phyloP scores from a whole-genome alignment of 306 rosid species.

The Sechiopsis laciniata region DNA sequence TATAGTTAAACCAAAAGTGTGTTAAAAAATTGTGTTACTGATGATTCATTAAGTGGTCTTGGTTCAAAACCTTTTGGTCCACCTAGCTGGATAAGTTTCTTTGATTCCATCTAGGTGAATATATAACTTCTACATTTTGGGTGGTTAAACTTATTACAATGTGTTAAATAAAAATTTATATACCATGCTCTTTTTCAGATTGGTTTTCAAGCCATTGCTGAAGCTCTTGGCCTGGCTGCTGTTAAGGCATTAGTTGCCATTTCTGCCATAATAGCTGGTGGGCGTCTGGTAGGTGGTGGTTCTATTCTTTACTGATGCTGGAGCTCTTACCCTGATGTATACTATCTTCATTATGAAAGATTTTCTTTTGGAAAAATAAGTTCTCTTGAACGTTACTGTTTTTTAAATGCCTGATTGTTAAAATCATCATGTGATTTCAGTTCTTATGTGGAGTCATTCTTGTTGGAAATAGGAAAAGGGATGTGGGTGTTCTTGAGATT shows the following conservation, averaged over 20 bases:
- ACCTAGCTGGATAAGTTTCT: conserved; percentile 1
- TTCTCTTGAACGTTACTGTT: not conserved
- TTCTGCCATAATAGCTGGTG: conserved; percentile 95
- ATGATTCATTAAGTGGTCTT: not conserved
- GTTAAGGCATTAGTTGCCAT: conserved; percentile 93
- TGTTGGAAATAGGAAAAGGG: not conserved
- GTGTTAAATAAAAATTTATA: conserved; percentile 1
- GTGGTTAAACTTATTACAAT: not conserved
- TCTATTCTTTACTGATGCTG: not conserved
- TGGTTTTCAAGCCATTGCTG: conserved; percentile 99
- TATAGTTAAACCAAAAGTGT: not conserved
- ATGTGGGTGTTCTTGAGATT: no score
- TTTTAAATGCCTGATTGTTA: not conserved
- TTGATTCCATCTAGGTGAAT: not conserved
- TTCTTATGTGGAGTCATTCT: not conserved
- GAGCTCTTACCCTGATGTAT: not conserved
- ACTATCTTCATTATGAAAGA: not conserved
- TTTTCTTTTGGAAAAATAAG: not conserved
- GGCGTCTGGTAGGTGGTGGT: conserved; percentile 82
- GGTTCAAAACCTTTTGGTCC: conserved; percentile 2
- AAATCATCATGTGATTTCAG: not conserved
- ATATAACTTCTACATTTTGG: not conserved
- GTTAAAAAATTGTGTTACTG: not conserved
- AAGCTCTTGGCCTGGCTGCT: conserved; percentile 99
- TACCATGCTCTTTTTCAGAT: conserved; percentile 43